Percentiles rank a stretch among this genome's conserved stretches.
These are phyloP conservation scores for Poa pratensis DNA, from an alignment of 176 grass and related monocot species.

Conservation along the genomic window DNA sequence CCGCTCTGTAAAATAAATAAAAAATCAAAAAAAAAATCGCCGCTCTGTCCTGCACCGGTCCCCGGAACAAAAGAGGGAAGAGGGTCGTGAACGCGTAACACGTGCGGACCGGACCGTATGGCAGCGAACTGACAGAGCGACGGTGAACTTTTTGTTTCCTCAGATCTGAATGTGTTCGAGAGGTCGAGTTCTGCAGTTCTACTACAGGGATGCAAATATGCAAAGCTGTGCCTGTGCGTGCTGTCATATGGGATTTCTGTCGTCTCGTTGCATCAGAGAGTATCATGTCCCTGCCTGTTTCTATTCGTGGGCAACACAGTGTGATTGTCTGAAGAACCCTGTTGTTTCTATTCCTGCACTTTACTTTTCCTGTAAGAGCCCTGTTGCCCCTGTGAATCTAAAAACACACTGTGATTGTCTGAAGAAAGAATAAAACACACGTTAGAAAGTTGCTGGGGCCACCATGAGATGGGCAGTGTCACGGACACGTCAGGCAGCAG, in stretches of 20 bases:
- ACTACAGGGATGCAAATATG: neutral
- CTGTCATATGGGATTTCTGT: neutral
- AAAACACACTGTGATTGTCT: too few species aligned
- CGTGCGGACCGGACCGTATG: constrained; percentile 1
- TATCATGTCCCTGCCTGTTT: neutral
- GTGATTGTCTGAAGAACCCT: neutral
- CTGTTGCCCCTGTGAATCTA: too few species aligned
- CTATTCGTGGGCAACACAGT: neutral
- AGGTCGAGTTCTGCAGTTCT: neutral
- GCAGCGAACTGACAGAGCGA: neutral
- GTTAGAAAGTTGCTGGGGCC: constrained; percentile 1
- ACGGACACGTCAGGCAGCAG: constrained; percentile 30
- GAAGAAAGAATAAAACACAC: neutral
- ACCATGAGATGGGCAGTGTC: constrained; percentile 29
- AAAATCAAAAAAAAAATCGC: too few species aligned
- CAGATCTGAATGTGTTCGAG: neutral
- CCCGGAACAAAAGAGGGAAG: neutral
- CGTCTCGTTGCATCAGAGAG: neutral
- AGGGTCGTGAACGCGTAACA: neutral
- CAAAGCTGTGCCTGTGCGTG: neutral
- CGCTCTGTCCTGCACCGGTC: neutral
- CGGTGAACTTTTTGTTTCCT: neutral
- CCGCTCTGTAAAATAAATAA: too few species aligned
- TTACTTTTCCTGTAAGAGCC: too few species aligned
- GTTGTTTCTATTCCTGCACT: too few species aligned